Evolutionary conservation across 192 early-diverging fungal species (phyloP).

Genomic region (Rhizoclosmatium sp.): DNA sequence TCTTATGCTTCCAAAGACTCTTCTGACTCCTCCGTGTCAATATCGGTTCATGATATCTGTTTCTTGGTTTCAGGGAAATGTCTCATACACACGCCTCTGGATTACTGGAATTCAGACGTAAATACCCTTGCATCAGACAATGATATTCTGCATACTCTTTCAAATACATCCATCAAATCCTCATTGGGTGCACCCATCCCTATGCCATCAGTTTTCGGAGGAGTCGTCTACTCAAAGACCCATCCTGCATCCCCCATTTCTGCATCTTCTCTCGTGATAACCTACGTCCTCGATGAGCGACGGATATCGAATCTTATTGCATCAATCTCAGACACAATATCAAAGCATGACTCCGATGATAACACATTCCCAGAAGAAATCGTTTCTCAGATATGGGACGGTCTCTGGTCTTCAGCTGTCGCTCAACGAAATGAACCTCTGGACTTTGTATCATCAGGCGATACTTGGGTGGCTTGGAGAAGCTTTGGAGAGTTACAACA

Average conservation of each 20-base stretch:
- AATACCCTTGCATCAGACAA: conserved; percentile 31
- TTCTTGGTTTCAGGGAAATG: conserved; percentile 40
- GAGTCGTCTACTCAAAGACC: conserved; percentile 11
- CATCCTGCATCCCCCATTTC: conserved; percentile 15
- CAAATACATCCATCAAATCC: conserved; percentile 33
- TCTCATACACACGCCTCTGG: conserved; percentile 66
- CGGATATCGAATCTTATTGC: neutral
- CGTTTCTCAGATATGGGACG: conserved; percentile 52
- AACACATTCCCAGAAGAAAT: neutral
- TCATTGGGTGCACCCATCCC: conserved; percentile 53
- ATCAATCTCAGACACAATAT: neutral
- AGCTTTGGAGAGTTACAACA: conserved; percentile 46
- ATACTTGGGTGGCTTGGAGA: conserved; percentile 21
- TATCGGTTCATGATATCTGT: neutral
- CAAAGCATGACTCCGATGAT: neutral
- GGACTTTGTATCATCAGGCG: neutral
- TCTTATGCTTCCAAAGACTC: neutral
- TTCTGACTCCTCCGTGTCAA: neutral
- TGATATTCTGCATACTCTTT: conserved; percentile 45
- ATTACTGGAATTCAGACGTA: conserved; percentile 51
- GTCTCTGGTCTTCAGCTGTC: conserved; percentile 46
- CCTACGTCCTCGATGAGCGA: conserved; percentile 58
- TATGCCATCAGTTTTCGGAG: conserved; percentile 45
- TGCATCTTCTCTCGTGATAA: conserved; percentile 63
- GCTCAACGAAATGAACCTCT: conserved; percentile 1